Base-by-base conservation (phyloP, 2,329 filamentous ascomycete genomes). In the Celoporthe dispersa region DNA sequence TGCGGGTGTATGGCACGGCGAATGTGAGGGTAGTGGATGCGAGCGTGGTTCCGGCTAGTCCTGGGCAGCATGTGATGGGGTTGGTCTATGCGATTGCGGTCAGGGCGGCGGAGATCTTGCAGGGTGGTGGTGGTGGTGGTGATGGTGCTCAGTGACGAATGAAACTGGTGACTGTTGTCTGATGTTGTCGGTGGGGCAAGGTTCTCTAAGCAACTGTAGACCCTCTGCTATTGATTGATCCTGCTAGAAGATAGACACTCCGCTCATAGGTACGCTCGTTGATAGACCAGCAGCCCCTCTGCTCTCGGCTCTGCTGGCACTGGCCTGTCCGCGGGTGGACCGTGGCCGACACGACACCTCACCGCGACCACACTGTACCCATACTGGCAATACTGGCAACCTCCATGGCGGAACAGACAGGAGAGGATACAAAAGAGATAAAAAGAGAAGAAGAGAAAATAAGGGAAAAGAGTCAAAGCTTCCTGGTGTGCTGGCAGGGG, bases 1-100 rank as follows among this genome's bases (percentile, higher is more conserved):
- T 71, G 48, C 57, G 59, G 37, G 70, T 71, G 33, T 71, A 71
- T 60, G 67, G 67, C 11, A 70, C 70, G 25, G 60, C 33, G 4
- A 71, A 69, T 31, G 41, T 71, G 51, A 41, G 70, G 12, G 37
- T 71, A 2, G 70, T 67, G 16, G 70, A 71, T 44, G 68, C 63
- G 12, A 69, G 67, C 31, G 35, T 71, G 14, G 7, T 53, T 5
- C 44, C 63, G 31, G 31, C 31, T 9, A 65, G 63, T 37, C 63
- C 44, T 14, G 48, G 63, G 16, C 63, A 65, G 28, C 44, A 55
- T 37, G 22, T 31, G 2, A 65, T 64, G 63, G 63, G 63, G 19
- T 12, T 64, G 44, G 63, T 35, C 3, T 64, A 64, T 39, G 63
- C 63, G 22, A 37, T 65, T 25, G 28, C 63, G 19, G 48, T 65